Evolutionary conservation across 2,329 filamentous ascomycete species (phyloP), one percentile per base, ranked within the genome.

Genomic region (Capronia epimyces): DNA sequence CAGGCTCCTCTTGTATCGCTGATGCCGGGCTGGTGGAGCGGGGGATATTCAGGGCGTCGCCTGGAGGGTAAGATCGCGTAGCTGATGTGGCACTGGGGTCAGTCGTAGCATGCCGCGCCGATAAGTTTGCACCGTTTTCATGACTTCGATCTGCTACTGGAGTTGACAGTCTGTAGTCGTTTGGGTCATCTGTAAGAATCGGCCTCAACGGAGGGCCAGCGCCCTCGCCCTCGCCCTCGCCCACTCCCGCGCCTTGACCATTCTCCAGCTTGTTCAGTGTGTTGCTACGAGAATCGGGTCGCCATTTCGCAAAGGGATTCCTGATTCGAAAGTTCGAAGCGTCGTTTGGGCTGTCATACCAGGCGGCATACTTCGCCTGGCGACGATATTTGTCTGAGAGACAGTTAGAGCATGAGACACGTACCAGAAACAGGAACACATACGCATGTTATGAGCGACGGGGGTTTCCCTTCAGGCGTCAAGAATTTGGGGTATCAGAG

Each of bases 331-430:
- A 39, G 15, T 47, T 58, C n/a, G 31, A 44, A 5, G 34, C 31
- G 18, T 53, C 49, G 29, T 50, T 50, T 15, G 52, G 53, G 31
- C 53, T 50, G 44, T 58, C 50, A 41, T 61, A 61, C 56, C 56
- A 61, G 18, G 56, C 59, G 31, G 55, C 49, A 16, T 51, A 48
- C 47, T 61, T 61, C 15, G 59, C 59, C 43, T 56, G 48, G 10
- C 53, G 51, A 21, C 50, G 56, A 29, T 52, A 55, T 47, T 55
- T 58, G 53, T 61, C 59, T 61, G 51, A n/a, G 27, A 9, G 8
- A 24, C 9, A 25, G 29, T 32, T 56, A 27, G 45, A 41, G 18
- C 13, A 22, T 27, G n/a, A 25, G 32, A 9, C 10, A 10, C 16
- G 5, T 7, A 16, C 16, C 44, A 44, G 29, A 16, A 22, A 36